Base-by-base conservation (phyloP, 192 early-diverging fungal species). In the Chytriomyces sp. region DNA sequence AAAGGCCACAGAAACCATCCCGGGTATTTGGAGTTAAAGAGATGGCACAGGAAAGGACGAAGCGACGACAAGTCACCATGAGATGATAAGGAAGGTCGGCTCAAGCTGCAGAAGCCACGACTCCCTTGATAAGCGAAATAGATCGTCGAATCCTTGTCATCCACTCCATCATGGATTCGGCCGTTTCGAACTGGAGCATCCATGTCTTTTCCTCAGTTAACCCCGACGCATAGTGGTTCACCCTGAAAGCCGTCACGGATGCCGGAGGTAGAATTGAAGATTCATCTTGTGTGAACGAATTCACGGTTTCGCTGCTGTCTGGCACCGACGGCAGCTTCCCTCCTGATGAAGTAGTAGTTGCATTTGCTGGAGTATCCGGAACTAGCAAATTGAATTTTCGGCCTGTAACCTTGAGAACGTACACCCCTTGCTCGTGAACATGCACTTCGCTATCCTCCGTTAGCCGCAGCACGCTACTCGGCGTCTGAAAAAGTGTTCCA, bases 101-200 rank as follows among this genome's bases (percentile, higher is more conserved):
- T n/a, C n/a, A n/a, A n/a, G n/a, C n/a, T n/a, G n/a, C n/a, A n/a
- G n/a, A n/a, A n/a, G n/a, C n/a, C n/a, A n/a, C n/a, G n/a, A n/a
- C 30, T 37, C 59, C 17, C 59, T 61, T 30, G 44, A 49, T 49
- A n/a, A 22, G 17, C 14, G 44, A 49, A 49, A 49, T 49, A 49
- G 3, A 14, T n/a, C 44, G 44, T 17, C 34, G n/a, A 55, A 68
- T 68, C 52, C 30, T 12, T 2, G 28, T 19, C 65, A 68, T 55
- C 65, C 65, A 68, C 26, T 53, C 36, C 65, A 68, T 68, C 65
- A 68, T 68, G 4, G 52, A 28, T 17, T 68, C 65, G 2, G 65
- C 17, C 31, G 36, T 34, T 2, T 68, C 65, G 55, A 68, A 68
- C 33, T 68, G 65, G 6, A 68, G 31, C 52, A 55, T 19, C 65